phyloP scores from a whole-genome alignment of 306 rosid genomes.

The Parietaria judaica region DNA sequence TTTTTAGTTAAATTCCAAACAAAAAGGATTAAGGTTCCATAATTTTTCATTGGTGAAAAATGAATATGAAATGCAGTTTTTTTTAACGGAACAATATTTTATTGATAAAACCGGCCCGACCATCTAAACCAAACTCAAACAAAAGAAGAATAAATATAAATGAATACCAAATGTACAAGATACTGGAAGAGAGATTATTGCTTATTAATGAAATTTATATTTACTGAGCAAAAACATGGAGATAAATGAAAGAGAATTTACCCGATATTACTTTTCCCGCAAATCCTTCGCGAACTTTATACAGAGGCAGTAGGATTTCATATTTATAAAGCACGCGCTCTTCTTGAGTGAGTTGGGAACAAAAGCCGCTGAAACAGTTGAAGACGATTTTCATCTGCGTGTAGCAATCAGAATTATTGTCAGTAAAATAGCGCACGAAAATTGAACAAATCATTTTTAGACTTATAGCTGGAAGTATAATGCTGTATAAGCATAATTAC shows the following conservation, averaged over 20 bases:
- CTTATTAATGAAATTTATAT: too few species aligned
- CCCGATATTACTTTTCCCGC: constrained; percentile 69
- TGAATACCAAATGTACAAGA: too few species aligned
- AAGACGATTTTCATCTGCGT: constrained; percentile 73
- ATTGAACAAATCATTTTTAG: not conserved
- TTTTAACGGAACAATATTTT: too few species aligned
- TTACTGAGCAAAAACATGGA: not conserved
- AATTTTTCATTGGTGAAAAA: too few species aligned
- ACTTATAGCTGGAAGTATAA: too few species aligned
- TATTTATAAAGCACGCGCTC: constrained; percentile 49
- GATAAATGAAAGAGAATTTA: constrained; percentile 20
- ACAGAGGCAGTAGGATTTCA: constrained; percentile 55
- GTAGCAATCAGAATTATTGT: constrained; percentile 12
- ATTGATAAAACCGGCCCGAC: too few species aligned
- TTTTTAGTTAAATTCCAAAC: too few species aligned
- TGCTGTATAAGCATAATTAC: constrained; percentile 19
- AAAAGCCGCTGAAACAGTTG: constrained; percentile 42
- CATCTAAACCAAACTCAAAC: too few species aligned
- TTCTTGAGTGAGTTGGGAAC: constrained; percentile 45
- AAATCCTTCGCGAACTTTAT: constrained; percentile 77
- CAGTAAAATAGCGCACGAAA: not conserved
- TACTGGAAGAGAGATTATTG: too few species aligned
- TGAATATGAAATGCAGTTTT: too few species aligned
- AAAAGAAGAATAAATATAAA: too few species aligned
- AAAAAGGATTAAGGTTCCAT: too few species aligned